Conservation (phyloP, 441 rosid genomes). For the Populus hybrid region DNA sequence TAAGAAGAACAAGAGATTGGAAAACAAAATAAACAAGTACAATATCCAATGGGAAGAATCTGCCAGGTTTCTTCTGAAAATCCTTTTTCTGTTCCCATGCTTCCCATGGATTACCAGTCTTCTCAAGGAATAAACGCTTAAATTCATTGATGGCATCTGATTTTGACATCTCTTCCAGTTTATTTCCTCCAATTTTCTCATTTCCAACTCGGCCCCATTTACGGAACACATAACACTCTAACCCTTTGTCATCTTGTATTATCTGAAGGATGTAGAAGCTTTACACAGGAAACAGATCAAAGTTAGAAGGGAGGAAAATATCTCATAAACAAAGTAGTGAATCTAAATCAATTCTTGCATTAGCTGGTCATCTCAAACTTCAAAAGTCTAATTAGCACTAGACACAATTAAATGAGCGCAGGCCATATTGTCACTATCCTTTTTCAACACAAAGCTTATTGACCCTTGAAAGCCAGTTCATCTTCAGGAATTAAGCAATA, state of each 20-base stretch:
- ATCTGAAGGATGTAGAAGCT: conserved; percentile 95
- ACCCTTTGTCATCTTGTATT: conserved; percentile 82
- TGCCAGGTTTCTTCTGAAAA: too few relatives aligned
- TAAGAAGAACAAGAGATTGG: too few relatives aligned
- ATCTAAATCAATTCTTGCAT: not conserved
- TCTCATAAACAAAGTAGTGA: conserved; percentile 7
- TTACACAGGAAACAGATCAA: conserved; percentile 23
- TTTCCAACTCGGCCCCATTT: conserved; percentile 98
- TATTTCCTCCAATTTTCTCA: too few relatives aligned
- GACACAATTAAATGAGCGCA: not conserved
- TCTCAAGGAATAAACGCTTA: too few relatives aligned
- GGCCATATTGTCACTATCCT: not conserved
- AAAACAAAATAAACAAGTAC: too few relatives aligned
- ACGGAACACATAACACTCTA: conserved; percentile 75
- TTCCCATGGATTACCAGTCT: too few relatives aligned
- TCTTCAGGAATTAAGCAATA: not conserved
- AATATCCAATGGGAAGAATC: too few relatives aligned
- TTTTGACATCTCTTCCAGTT: too few relatives aligned
- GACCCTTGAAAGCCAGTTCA: not conserved
- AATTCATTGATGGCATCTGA: too few relatives aligned
- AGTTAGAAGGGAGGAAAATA: conserved; percentile 9
- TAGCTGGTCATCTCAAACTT: not conserved
- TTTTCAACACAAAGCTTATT: not conserved
- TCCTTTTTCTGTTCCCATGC: too few relatives aligned
- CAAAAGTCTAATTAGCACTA: not conserved